Percentiles rank a stretch among this genome's conserved stretches.
Conservation (phyloP, 2,329 filamentous ascomycete genomes). For the Colletotrichum magnum region DNA sequence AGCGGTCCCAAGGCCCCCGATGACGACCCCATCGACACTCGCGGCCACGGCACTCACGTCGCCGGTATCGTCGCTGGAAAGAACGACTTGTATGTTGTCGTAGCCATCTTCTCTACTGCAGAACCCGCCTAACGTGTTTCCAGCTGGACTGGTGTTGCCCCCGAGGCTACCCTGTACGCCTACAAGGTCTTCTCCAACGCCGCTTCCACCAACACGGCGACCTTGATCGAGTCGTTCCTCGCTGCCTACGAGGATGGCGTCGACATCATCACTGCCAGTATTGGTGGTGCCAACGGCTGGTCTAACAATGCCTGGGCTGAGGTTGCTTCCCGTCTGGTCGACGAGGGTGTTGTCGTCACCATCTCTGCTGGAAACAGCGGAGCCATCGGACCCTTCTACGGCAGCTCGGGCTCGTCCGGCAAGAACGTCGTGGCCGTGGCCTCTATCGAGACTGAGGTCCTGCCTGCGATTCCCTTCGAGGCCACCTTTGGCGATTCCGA, state of each 20-base stretch:
- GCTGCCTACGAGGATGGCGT: conserved; percentile 50
- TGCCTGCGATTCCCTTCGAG: conserved; percentile 48
- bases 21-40: conserved; percentile 46
- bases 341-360: conserved; percentile 63
- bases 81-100: conserved; percentile 33
- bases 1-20: conserved; percentile 47
- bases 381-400: conserved; percentile 62
- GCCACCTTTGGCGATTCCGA: conserved; percentile 48
- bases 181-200: conserved; percentile 48
- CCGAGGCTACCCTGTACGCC: conserved; percentile 46
- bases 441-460: conserved; percentile 53
- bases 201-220: conserved; percentile 51
- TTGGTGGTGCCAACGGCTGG: conserved; percentile 51
- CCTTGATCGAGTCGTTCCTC: conserved; percentile 56
- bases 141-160: conserved; percentile 49
- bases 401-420: conserved; percentile 57
- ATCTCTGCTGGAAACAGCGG: conserved; percentile 68
- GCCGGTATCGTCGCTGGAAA: conserved; percentile 50
- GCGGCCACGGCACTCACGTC: conserved; percentile 49
- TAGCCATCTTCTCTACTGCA: not conserved
- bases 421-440: conserved; percentile 59
- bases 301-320: conserved; percentile 49
- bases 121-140: too few species aligned
- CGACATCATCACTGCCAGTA: conserved; percentile 55
- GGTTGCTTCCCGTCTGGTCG: conserved; percentile 57